Percentiles rank a stretch among this genome's conserved stretches.
Evolutionary conservation across 768 basidiomycete species (phyloP).

Genomic region (Tephrocybe rancida): DNA sequence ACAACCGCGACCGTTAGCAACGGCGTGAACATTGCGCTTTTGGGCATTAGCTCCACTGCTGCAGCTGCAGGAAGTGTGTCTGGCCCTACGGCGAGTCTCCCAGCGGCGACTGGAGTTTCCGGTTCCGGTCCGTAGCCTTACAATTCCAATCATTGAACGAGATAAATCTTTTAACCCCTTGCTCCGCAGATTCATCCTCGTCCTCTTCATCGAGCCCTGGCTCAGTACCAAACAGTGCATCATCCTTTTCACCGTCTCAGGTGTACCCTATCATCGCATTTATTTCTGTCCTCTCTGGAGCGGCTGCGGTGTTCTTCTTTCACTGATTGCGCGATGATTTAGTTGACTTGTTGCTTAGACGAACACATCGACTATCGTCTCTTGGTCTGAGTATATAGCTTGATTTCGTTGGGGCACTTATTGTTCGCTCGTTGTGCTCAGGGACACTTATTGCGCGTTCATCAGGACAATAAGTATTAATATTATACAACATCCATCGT

Average conservation of each 20-base stretch:
- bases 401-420: background rate
- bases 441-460: no score
- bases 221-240: background rate
- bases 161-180: background rate
- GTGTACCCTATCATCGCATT: conserved; percentile 19
- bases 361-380: no score
- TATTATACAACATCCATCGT: no score
- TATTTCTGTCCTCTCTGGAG: conserved; percentile 21
- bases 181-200: background rate
- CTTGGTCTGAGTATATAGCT: no score
- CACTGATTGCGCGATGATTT: conserved; percentile 12
- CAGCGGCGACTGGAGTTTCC: conserved; percentile 16
- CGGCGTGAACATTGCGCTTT: conserved; percentile 32
- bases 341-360: no score
- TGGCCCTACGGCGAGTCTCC: conserved; percentile 10
- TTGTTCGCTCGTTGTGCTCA: background rate
- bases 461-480: no score
- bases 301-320: conserved; percentile 24
- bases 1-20: conserved; percentile 40
- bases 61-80: conserved; percentile 7
- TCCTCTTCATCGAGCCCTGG: background rate
- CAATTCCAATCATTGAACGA: background rate
- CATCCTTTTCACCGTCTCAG: conserved; percentile 11
- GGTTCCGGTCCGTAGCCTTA: background rate
- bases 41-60: conserved; percentile 22